Base-by-base conservation (phyloP, 2,329 filamentous ascomycete genomes). In the Paraphaeosphaeria sporulosa region DNA sequence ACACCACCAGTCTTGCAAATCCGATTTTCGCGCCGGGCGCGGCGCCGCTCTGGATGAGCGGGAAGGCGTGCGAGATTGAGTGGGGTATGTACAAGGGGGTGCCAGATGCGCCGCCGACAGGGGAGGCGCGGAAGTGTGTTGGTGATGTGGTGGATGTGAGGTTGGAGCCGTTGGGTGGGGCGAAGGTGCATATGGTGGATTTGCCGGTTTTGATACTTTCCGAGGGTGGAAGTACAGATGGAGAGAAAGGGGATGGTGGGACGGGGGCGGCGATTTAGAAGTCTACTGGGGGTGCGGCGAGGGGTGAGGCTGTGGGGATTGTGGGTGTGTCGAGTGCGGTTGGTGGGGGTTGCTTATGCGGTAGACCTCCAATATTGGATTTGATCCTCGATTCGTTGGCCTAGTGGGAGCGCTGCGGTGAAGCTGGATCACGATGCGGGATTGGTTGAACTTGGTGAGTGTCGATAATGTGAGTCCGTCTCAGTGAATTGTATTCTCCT, bases 181-280 rank as follows among this genome's bases (percentile, higher is more conserved):
- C 76, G 60, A 78, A 79, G 70, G 55, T 77, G 50, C 70, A 76
- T 65, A 71, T 80, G 68, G 69, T 68, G 27, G 76, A 79, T 62
- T 64, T 80, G 57, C 75, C 77, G n/a, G 40, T 58, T 4, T 50
- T 58, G 48, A 43, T 47, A 25, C 21, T 58, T 30, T n/a, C 0
- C 27, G 47, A 32, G 1, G 15, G 15, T 17, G 23, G n/a, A 1
- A n/a, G 13, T 25, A n/a, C 7, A 15, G 17, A 27, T 27, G 44
- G 23, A 30, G 15, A 7, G 44, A 12, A 30, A 25, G 23, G 17
- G 17, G 8, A 7, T 30, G 44, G 10, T 2, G 21, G 10, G 21
- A 17, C 3, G 1, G 2, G 23, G n/a, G 9, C 21, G 3, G 21
- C 23, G 17, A 23, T 23, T 23, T 23, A 17, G 23, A 48, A 48